Percentiles rank a stretch among this genome's conserved stretches.
phyloP scores from a whole-genome alignment of 768 basidiomycete genomes.

The Boletus tomentosulus region DNA sequence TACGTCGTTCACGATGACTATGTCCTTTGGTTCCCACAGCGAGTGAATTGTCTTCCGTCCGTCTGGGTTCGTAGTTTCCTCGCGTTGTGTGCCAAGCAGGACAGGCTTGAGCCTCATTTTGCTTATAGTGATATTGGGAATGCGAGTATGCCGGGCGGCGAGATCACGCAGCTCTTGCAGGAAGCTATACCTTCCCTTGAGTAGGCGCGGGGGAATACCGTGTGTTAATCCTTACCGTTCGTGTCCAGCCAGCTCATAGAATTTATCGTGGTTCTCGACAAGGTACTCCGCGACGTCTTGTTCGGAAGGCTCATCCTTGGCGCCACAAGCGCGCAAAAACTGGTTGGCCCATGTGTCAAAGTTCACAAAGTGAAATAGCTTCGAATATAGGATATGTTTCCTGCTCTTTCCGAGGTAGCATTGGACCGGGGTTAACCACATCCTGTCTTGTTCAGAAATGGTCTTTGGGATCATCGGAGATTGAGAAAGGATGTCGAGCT shows the following conservation, averaged over 20 bases:
- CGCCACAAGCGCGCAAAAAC: slow-evolving; percentile 81
- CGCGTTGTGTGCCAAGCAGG: not conserved
- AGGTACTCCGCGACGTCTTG: slow-evolving; percentile 71
- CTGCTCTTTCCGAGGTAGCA: slow-evolving; percentile 48
- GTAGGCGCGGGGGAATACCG: not conserved
- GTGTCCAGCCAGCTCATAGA: slow-evolving; percentile 65
- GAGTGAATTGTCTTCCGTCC: not conserved
- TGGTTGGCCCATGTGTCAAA: slow-evolving; percentile 74
- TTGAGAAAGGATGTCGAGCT: slow-evolving; percentile 52
- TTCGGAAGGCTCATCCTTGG: slow-evolving; percentile 76
- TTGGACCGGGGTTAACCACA: slow-evolving; percentile 51
- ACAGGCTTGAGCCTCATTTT: not conserved
- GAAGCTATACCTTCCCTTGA: not conserved
- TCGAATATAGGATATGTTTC: slow-evolving; percentile 15
- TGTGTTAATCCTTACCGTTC: not conserved
- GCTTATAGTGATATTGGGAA: not conserved
- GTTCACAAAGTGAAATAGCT: slow-evolving; percentile 82
- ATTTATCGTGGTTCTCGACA: slow-evolving; percentile 57
- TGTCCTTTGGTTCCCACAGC: not conserved
- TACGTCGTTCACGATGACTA: not conserved
- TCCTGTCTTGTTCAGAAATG: slow-evolving; percentile 10
- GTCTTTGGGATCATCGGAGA: slow-evolving; percentile 61
- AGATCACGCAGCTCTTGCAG: not conserved
- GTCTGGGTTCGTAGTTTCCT: not conserved
- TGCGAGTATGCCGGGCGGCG: not conserved